A percentile compares a stretch with the other conserved stretches of the same genome.
These are phyloP conservation scores for Herpetospermum pedunculosum DNA, from an alignment of 306 rosid genomes.

Conservation along the genomic window DNA sequence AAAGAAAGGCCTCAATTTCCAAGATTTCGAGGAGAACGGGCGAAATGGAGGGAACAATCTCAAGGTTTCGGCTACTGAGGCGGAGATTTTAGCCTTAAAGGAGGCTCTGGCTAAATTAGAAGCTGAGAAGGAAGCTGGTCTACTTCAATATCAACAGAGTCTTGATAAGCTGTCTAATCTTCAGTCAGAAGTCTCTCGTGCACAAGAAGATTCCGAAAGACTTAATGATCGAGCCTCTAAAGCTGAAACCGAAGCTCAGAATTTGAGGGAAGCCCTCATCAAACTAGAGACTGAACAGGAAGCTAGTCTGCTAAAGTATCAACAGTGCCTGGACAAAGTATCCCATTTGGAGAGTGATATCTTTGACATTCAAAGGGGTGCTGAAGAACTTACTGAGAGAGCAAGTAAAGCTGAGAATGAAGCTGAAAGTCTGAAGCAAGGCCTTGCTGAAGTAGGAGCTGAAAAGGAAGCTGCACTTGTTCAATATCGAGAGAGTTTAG, in stretches of 20 bases:
- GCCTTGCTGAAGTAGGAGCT: slow-evolving; percentile 45
- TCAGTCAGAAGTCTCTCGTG: slow-evolving; percentile 52
- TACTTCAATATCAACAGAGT: slow-evolving; percentile 71
- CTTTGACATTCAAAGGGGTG: slow-evolving; percentile 32
- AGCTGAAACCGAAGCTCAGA: slow-evolving; percentile 78
- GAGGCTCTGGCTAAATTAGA: slow-evolving; percentile 62
- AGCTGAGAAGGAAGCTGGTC: slow-evolving; percentile 83
- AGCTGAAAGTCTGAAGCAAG: slow-evolving; percentile 47
- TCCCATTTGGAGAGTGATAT: slow-evolving; percentile 49
- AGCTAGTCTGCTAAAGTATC: slow-evolving; percentile 53
- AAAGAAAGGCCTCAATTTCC: slow-evolving; percentile 64
- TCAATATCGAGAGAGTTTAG: slow-evolving; percentile 40
- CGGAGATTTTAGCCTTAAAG: slow-evolving; percentile 66
- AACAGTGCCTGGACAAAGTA: slow-evolving; percentile 55
- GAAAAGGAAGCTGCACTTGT: slow-evolving; percentile 68
- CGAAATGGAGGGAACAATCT: slow-evolving; percentile 23
- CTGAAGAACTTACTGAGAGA: slow-evolving; percentile 47
- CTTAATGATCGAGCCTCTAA: slow-evolving; percentile 53
- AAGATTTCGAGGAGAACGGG: slow-evolving; percentile 34
- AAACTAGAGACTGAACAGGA: slow-evolving; percentile 59
- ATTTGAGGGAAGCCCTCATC: slow-evolving; percentile 41
- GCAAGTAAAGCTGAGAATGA: slow-evolving; percentile 55
- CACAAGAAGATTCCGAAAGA: slow-evolving; percentile 40
- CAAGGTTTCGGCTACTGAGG: slow-evolving; percentile 37
- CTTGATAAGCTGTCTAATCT: slow-evolving; percentile 61